A percentile compares a stretch with the other conserved stretches of the same genome.
phyloP scores from a whole-genome alignment of 2,329 filamentous ascomycete genomes.

The Drechslerella coelobrocha region DNA sequence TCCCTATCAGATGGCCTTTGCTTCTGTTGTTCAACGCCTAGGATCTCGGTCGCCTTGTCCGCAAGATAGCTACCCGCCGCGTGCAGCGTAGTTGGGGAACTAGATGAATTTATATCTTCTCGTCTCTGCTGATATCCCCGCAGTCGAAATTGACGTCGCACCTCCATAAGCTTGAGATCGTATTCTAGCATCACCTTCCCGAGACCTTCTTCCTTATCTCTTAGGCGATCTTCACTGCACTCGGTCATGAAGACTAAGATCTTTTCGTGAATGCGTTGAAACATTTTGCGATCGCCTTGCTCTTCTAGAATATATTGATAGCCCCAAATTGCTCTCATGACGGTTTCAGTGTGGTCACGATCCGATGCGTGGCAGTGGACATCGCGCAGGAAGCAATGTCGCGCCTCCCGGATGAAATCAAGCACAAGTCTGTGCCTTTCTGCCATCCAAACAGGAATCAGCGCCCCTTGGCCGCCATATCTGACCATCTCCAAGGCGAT shows the following conservation, averaged over 20 bases:
- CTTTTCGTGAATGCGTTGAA: neutral
- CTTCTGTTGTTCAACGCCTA: neutral
- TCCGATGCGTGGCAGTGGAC: conserved; percentile 18
- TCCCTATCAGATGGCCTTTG: neutral
- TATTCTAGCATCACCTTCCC: conserved; percentile 4
- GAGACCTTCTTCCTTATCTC: neutral
- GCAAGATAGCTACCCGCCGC: neutral
- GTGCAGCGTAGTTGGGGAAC: neutral
- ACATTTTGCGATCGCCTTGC: neutral
- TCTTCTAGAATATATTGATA: neutral
- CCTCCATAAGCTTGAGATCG: neutral
- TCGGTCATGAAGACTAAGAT: neutral
- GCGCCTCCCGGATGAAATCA: conserved; percentile 1
- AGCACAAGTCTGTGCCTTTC: conserved; percentile 16
- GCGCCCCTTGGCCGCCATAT: neutral
- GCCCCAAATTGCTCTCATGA: conserved; percentile 33
- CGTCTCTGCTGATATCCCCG: neutral
- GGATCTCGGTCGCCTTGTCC: neutral
- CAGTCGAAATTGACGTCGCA: conserved; percentile 1
- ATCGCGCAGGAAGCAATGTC: conserved; percentile 5
- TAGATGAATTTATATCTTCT: no score
- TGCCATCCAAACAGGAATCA: conserved; percentile 27
- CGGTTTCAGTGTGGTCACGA: conserved; percentile 12
- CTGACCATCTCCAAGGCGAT: conserved; percentile 10
- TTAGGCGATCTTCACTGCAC: neutral